These are phyloP conservation scores for Phaeolepiota aurea DNA, from an alignment of 768 basidiomycete genomes.

Conservation along the genomic window DNA sequence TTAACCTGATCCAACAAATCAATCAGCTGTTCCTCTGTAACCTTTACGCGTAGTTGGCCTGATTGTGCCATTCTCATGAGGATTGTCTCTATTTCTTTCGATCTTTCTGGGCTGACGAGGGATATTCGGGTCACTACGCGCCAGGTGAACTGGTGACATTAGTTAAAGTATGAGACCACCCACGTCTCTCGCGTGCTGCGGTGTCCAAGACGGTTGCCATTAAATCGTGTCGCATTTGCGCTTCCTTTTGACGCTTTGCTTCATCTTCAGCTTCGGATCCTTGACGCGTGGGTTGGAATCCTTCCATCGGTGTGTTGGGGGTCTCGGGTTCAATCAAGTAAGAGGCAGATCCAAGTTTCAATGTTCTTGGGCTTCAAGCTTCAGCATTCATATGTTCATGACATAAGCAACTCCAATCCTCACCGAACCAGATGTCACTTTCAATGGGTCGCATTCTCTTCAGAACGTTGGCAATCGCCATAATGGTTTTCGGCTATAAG, in stretches of 20 bases:
- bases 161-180: constrained; percentile 17
- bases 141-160: neutral
- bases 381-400: no score
- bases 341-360: no score
- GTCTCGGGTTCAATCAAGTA: no score
- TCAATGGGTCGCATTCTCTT: neutral
- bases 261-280: constrained; percentile 30
- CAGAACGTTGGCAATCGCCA: neutral
- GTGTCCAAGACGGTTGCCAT: constrained; percentile 72
- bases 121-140: constrained; percentile 74
- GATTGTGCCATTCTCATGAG: constrained; percentile 77
- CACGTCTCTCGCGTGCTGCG: constrained; percentile 77
- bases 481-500: neutral
- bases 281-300: neutral
- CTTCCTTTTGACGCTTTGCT: constrained; percentile 55
- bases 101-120: constrained; percentile 77
- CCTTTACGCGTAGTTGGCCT: constrained; percentile 70
- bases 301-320: no score
- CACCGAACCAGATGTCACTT: no score
- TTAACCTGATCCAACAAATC: constrained; percentile 80
- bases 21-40: constrained; percentile 78
- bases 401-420: no score
- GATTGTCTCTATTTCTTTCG: constrained; percentile 72
- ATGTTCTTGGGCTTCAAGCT: no score
- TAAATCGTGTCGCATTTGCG: constrained; percentile 68